Percentiles rank a stretch among this genome's conserved stretches.
phyloP scores from a whole-genome alignment of 2,329 filamentous ascomycete species.

The Penicillium palitans region DNA sequence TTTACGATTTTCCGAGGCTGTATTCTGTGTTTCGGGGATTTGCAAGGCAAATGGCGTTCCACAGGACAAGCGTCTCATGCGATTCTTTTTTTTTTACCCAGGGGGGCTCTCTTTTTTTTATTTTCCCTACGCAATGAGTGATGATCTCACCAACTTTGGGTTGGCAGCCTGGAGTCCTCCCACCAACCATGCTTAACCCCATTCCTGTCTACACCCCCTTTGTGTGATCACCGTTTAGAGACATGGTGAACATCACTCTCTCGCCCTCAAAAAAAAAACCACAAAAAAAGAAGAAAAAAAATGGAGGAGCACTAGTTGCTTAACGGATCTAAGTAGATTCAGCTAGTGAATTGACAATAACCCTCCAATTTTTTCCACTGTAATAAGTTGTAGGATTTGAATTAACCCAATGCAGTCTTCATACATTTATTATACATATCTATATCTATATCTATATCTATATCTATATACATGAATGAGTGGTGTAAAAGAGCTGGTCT shows the following conservation, averaged over 20 bases:
- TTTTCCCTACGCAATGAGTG: constrained; percentile 5
- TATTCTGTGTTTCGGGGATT: constrained; percentile 12
- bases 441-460: neutral
- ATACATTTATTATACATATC: neutral
- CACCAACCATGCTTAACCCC: neutral
- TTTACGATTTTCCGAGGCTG: constrained; percentile 10
- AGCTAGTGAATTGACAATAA: constrained; percentile 35
- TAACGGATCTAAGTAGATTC: constrained; percentile 11
- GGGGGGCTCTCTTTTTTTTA: neutral
- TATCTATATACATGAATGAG: neutral
- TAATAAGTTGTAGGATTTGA: neutral
- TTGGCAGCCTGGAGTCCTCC: neutral
- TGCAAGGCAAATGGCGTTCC: constrained; percentile 24
- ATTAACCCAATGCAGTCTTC: too few relatives aligned
- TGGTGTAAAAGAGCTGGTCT: neutral
- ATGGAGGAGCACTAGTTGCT: constrained; percentile 31
- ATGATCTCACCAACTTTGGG: constrained; percentile 4
- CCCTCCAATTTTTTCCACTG: constrained; percentile 21
- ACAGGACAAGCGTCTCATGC: constrained; percentile 3
- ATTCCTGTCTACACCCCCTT: neutral
- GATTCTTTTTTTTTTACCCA: constrained; percentile 4
- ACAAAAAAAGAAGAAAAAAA: constrained; percentile 22
- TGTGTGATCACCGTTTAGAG: neutral
- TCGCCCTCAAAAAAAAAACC: constrained; percentile 8
- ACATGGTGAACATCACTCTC: neutral